Base-by-base conservation (phyloP, 2,329 filamentous ascomycete genomes). In the Kalaharituber pfeilii region DNA sequence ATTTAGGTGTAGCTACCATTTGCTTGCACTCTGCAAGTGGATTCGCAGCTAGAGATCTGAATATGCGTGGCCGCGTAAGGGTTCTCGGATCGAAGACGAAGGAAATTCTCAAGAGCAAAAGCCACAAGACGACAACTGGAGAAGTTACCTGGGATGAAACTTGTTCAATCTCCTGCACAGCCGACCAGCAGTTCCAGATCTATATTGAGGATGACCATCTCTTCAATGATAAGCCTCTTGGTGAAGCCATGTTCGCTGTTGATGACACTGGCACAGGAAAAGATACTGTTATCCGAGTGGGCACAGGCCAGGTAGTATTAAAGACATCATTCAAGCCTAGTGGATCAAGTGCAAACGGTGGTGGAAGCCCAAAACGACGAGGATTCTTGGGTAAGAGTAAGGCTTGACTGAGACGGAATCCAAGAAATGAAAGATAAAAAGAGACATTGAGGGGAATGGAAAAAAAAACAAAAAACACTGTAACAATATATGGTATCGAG, bases 201-300 rank as follows among this genome's bases (percentile, higher is more conserved):
- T 77, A 84, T 59, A 87, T 87, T 58, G 87, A 87, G 66, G 83
- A 87, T 63, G 86, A 94, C 65, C 79, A 84, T 64, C 84, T 81
- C 0, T 89, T 96, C 65, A 82, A 80, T 55, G 86, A 93, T 66
- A 82, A 88, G 54, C 78, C 82, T 56, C 75, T 98, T 0, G 91
- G 91, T 52, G 88, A 96, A 65, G 78, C 78, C 4, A 67, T 83
- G n/a, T 94, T 94, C 70, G 88, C 93, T 66, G 78, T 98, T n/a
- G 86, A 89, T 60, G 89, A 98, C 66, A 77, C 74, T 1, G 77
- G 78, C 2, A 71, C 73, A 1, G 78, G 77, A 9, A 72, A 75
- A 28, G 82, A 89, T 62, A 91, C 89, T 72, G 73, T 78, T 39
- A 69, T 98, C 52, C 76, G 72, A 29, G 80, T 88, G 25, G 89